A percentile compares a stretch with the other conserved stretches of the same genome.
Evolutionary conservation across 2,329 filamentous ascomycete species (phyloP).

Genomic region (Iodosphaeria phyllophila): DNA sequence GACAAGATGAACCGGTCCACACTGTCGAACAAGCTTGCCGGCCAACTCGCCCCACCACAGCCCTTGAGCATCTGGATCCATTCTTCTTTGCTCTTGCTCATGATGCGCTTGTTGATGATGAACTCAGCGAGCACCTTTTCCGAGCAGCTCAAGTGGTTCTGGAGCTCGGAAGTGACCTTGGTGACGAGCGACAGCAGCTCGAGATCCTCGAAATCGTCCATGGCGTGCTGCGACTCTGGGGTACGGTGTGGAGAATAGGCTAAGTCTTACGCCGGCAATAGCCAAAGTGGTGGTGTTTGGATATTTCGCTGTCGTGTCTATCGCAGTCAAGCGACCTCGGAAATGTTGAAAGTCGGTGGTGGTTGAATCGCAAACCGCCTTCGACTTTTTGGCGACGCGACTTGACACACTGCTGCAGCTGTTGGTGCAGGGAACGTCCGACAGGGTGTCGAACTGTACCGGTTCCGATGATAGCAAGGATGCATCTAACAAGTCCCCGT

Average conservation of each 20-base stretch:
- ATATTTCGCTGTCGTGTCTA: no score
- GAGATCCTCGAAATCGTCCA: conserved; percentile 84
- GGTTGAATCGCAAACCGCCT: no score
- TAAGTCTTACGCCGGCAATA: no score
- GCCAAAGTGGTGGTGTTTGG: no score
- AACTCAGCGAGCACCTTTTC: conserved; percentile 96
- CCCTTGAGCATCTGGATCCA: conserved; percentile 62
- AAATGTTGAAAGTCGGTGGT: no score
- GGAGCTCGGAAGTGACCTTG: conserved; percentile 82
- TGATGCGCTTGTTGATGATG: conserved; percentile 73
- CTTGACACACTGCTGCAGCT: no score
- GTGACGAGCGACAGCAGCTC: conserved; percentile 89
- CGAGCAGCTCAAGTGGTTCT: conserved; percentile 80
- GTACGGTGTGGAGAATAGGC: background rate
- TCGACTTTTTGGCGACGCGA: no score
- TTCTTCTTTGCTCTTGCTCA: conserved; percentile 48
- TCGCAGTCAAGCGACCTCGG: no score
- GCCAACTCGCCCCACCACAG: conserved; percentile 66
- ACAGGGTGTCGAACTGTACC: no score
- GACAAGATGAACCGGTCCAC: conserved; percentile 75
- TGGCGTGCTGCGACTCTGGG: conserved; percentile 19
- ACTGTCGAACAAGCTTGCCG: conserved; percentile 72
- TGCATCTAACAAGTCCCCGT: no score
- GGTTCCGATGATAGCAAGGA: no score
- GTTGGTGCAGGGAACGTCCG: no score